These are phyloP conservation scores for Podaxis mareebaensis DNA, from an alignment of 768 basidiomycete species.

Conservation along the genomic window DNA sequence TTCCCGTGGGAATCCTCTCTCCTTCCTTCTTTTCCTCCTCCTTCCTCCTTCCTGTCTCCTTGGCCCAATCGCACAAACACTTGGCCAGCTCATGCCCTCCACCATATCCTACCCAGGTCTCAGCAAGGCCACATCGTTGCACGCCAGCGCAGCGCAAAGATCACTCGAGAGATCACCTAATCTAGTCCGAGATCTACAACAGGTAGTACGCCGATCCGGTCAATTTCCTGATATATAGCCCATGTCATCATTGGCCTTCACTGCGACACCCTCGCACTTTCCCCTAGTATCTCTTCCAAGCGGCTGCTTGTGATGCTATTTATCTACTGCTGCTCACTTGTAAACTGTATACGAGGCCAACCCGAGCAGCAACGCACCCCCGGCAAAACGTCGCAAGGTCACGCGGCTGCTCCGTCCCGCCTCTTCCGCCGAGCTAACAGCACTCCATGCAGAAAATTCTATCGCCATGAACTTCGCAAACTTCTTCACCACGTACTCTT, in stretches of 20 bases:
- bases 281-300: background rate
- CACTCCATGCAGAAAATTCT: background rate
- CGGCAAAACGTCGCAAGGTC: slow-evolving; percentile 12
- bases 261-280: slow-evolving; percentile 10
- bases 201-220: slow-evolving; percentile 25
- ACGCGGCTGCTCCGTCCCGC: slow-evolving; percentile 11
- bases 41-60: background rate
- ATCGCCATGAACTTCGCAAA: background rate
- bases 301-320: background rate
- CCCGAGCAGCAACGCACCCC: background rate
- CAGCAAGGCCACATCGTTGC: background rate
- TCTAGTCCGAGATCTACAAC: slow-evolving; percentile 33
- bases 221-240: slow-evolving; percentile 21
- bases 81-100: slow-evolving; percentile 11
- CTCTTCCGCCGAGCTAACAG: slow-evolving; percentile 10
- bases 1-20: slow-evolving; percentile 21
- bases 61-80: slow-evolving; percentile 18
- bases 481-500: background rate
- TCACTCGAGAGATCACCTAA: slow-evolving; percentile 17
- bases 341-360: background rate
- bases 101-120: background rate
- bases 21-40: slow-evolving; percentile 15
- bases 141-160: background rate
- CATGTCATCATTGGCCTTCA: slow-evolving; percentile 11
- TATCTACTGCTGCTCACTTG: background rate